Base-by-base conservation (phyloP, 2,329 filamentous ascomycete genomes). In the Alternaria sp. region DNA sequence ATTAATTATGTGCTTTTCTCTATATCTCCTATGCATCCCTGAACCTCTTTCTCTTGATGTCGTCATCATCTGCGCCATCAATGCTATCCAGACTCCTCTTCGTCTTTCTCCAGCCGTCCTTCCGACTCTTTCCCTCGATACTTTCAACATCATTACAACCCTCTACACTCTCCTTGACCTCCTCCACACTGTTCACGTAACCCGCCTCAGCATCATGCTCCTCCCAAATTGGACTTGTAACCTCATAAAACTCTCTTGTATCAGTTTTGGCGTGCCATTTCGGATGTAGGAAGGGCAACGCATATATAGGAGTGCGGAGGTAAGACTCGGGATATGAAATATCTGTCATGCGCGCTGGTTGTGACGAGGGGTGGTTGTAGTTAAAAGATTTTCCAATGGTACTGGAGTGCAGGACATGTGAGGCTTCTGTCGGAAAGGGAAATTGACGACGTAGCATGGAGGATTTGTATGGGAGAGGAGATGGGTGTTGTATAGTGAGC, bases 271-370 rank as follows among this genome's bases (percentile, higher is more conserved):
- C 38, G 22, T 64, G 63, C 57, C 57, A 66, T 46, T 72, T 68
- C 18, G 62, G 65, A 10, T 66, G 65, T 0, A 64, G 58, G 6
- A 64, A 68, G 1, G 64, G 65, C 1, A 63, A 57, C 3, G 48
- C 45, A 2, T 51, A 41, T 7, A 63, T 18, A 0, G 60, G 60
- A 5, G 68, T 71, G 14, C 67, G 65, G 22, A 65, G 9, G 41
- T 58, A 54, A 20, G 62, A 65, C 51, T 63, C 49, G 5, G 62
- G 53, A 54, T 62, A 68, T 12, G 27, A 9, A 2, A 60, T 65
- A 48, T 69, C 54, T 9, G 30, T 18, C 20, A n/a, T 9, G 20
- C 36, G 18, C 34, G 14, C 22, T n/a, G 10, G 10, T 50, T 50
- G 46, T 20, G 20, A 11, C 9, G 30, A 27, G 2, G 14, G 8